phyloP scores from a whole-genome alignment of 768 basidiomycete species.

The Chlorophyllum brunneum region DNA sequence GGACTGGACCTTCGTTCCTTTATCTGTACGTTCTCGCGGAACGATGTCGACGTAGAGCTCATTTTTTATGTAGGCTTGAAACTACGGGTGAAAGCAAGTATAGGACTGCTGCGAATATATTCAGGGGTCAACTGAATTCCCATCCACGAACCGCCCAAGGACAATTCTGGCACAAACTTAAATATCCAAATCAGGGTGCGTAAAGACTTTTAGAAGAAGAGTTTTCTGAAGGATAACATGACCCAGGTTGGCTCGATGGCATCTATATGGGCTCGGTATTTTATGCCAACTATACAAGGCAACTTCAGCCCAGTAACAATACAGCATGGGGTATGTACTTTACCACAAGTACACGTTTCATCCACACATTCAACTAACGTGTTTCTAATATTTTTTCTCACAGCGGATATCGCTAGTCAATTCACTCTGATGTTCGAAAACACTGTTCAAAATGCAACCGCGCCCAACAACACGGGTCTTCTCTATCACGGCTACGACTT shows the following conservation, averaged over 20 bases:
- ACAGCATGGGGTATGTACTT: slow-evolving; percentile 35
- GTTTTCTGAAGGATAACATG: not conserved
- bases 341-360: not conserved
- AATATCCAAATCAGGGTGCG: slow-evolving; percentile 39
- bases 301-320: slow-evolving; percentile 30
- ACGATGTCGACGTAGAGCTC: not conserved
- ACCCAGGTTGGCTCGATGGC: slow-evolving; percentile 41
- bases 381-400: not conserved
- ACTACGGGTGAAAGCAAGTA: slow-evolving; percentile 33
- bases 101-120: slow-evolving; percentile 37
- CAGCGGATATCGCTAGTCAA: slow-evolving; percentile 38
- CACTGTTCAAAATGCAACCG: slow-evolving; percentile 33
- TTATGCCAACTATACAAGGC: slow-evolving; percentile 36
- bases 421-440: slow-evolving; percentile 41
- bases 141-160: slow-evolving; percentile 43
- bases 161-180: slow-evolving; percentile 44
- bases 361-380: slow-evolving; percentile 10
- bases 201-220: not conserved
- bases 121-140: slow-evolving; percentile 32
- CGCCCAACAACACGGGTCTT: slow-evolving; percentile 36
- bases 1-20: slow-evolving; percentile 36
- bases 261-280: slow-evolving; percentile 46
- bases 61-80: slow-evolving; percentile 24
- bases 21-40: slow-evolving; percentile 27
- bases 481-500: slow-evolving; percentile 49